Evolutionary conservation across 2,329 filamentous ascomycete species (phyloP).

Genomic region (Teratosphaeria destructans): DNA sequence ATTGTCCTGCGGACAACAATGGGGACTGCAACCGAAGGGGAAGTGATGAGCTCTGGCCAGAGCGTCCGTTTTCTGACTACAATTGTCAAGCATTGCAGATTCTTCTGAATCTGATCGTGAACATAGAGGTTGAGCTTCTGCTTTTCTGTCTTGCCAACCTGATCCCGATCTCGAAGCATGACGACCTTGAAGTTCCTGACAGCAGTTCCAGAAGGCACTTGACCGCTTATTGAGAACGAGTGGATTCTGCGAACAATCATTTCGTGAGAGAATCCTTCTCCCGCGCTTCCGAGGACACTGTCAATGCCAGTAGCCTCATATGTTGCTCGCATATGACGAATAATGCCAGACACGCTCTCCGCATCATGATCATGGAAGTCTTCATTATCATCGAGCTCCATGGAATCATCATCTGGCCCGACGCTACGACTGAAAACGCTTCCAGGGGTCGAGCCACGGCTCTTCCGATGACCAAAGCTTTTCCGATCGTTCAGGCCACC

Average conservation of each 20-base stretch:
- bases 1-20: constrained; percentile 5
- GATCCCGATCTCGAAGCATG: constrained; percentile 1
- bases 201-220: not conserved
- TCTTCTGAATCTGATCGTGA: constrained; percentile 14
- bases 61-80: constrained; percentile 17
- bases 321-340: constrained; percentile 20
- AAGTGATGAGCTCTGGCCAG: constrained; percentile 12
- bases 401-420: constrained; percentile 25
- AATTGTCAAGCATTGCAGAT: constrained; percentile 14
- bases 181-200: constrained; percentile 3
- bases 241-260: constrained; percentile 25
- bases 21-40: constrained; percentile 14
- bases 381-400: constrained; percentile 23
- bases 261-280: constrained; percentile 24
- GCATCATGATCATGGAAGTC: constrained; percentile 14
- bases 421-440: constrained; percentile 26
- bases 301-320: constrained; percentile 21
- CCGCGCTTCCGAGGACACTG: constrained; percentile 20
- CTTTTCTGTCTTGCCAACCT: constrained; percentile 5
- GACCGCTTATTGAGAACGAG: constrained; percentile 9
- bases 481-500: constrained; percentile 54
- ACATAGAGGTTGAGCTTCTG: constrained; percentile 17
- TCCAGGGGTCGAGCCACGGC: constrained; percentile 48
- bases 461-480: constrained; percentile 44
- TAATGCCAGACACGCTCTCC: constrained; percentile 17